Base-by-base conservation (phyloP, 345 rosid genomes). In the Euphorbia tirucalli region DNA sequence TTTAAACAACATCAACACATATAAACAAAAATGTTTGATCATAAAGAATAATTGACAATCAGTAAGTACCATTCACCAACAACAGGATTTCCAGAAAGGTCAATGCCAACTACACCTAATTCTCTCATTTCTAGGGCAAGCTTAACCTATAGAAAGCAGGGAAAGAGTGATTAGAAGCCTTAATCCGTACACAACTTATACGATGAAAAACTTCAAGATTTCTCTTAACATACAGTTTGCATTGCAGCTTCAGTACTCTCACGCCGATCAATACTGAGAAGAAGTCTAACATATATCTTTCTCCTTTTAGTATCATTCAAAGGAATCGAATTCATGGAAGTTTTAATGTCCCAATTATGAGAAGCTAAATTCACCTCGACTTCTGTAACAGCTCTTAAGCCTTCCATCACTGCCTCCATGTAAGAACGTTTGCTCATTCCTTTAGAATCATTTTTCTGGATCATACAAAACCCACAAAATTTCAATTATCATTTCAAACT, bases 181-280 rank as follows among this genome's bases (percentile, higher is more conserved):
- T 35, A 46, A 19, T 13, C 72, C 58, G 24, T 65, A 16, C 21
- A 78, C 61, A 58, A 65, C 28, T 25, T 22, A 46, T 52, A 48
- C 22, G 50, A 28, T 58, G 4, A 48, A 50, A 50, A 71, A 49
- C 61, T n/a, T 9, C 62, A 39, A 13, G 9, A 31, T 37, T 68
- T 55, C 19, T 63, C 64, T 35, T 11, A 67, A 78, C 95, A 71
- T 88, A 90, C 99, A 62, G 99, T 95, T 83, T 95, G 97, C 83
- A 92, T 88, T 15, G 99, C 97, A 50, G 97, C 83, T 61, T 82
- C 89, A 16, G 97, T 89, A 63, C 84, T 87, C 81, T 92, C 98
- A 66, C 97, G 92, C 59, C 97, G 97, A 56, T 92, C 98, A 84
- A 90, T 92, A 79, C 99, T 92, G 77, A 95, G 97, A 86, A 95